A percentile compares a stretch with the other conserved stretches of the same genome.
Conservation (phyloP, 1,284 basidiomycete species). For the Inonotus obliquus region DNA sequence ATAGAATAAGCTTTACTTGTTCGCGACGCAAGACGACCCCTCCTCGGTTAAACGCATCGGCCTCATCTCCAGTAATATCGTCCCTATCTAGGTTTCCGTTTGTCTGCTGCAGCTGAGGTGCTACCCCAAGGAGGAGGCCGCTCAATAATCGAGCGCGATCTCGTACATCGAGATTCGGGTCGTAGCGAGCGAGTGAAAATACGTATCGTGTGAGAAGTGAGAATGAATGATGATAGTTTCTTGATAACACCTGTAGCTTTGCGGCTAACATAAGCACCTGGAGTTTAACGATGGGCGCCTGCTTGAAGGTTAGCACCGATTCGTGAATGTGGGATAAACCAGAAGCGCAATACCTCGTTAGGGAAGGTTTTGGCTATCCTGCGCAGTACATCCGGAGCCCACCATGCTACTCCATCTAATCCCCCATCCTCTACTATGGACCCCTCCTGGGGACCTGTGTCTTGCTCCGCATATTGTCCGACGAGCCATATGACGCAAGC, state of each 20-base stretch:
- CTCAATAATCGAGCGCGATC: constrained; percentile 80
- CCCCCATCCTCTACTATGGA: constrained; percentile 24
- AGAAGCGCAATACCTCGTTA: constrained; percentile 48
- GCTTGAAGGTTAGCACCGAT: not conserved
- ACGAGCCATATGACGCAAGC: constrained; percentile 89
- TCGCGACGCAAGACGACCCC: constrained; percentile 79
- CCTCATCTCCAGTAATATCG: constrained; percentile 25
- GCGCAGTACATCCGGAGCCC: constrained; percentile 85
- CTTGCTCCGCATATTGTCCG: constrained; percentile 69
- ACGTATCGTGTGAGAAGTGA: constrained; percentile 64
- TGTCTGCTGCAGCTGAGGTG: constrained; percentile 29
- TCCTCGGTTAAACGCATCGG: constrained; percentile 41
- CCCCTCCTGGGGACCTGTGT: constrained; percentile 23
- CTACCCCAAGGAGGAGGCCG: constrained; percentile 62
- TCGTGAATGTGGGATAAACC: constrained; percentile 1
- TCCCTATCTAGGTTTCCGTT: constrained; percentile 29
- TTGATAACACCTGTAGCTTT: constrained; percentile 73
- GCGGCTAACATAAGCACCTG: constrained; percentile 80
- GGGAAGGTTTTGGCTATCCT: constrained; percentile 70
- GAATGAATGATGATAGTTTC: constrained; percentile 44
- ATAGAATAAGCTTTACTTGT: constrained; percentile 75
- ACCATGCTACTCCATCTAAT: constrained; percentile 50
- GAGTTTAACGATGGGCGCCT: constrained; percentile 70
- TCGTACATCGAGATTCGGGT: constrained; percentile 81
- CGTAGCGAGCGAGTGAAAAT: constrained; percentile 83